These are phyloP conservation scores for Tylopilus subfusipes DNA, from an alignment of 768 basidiomycete genomes.

Conservation along the genomic window DNA sequence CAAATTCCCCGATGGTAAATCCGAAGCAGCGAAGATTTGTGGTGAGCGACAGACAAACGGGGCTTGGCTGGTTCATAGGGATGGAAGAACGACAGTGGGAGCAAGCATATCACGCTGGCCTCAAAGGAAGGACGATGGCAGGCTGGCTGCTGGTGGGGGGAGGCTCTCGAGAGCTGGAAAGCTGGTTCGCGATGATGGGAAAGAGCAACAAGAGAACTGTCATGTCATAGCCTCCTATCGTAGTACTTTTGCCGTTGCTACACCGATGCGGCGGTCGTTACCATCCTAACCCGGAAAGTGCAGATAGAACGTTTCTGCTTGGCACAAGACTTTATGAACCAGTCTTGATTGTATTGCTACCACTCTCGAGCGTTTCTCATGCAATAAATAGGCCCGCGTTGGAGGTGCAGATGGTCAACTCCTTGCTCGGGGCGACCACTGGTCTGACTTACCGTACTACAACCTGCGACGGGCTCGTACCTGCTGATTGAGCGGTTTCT, in stretches of 20 bases:
- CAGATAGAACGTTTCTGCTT: neutral
- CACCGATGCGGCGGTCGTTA: slow-evolving; percentile 16
- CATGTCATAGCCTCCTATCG: neutral
- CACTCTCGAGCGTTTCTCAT: neutral
- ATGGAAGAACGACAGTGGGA: slow-evolving; percentile 15
- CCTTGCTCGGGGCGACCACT: neutral
- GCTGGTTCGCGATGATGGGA: slow-evolving; percentile 28
- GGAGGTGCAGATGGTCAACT: neutral
- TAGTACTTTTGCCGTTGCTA: slow-evolving; percentile 14
- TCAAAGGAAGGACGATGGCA: slow-evolving; percentile 38
- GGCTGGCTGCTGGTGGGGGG: slow-evolving; percentile 39
- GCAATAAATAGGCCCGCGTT: neutral
- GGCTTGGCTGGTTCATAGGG: slow-evolving; percentile 40
- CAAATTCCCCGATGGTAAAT: slow-evolving; percentile 44
- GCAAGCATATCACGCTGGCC: slow-evolving; percentile 35
- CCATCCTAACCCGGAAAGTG: slow-evolving; percentile 9
- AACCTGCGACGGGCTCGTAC: neutral
- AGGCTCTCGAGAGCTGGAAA: slow-evolving; percentile 4
- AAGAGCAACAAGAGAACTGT: slow-evolving; percentile 10
- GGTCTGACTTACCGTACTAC: neutral
- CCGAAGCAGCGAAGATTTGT: slow-evolving; percentile 68
- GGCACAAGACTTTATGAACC: neutral
- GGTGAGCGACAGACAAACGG: slow-evolving; percentile 65
- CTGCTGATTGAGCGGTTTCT: neutral
- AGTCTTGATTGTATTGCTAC: neutral